These are phyloP conservation scores for Mycothermus thermophilus DNA, from an alignment of 495 filamentous ascomycete genomes.

Conservation along the genomic window DNA sequence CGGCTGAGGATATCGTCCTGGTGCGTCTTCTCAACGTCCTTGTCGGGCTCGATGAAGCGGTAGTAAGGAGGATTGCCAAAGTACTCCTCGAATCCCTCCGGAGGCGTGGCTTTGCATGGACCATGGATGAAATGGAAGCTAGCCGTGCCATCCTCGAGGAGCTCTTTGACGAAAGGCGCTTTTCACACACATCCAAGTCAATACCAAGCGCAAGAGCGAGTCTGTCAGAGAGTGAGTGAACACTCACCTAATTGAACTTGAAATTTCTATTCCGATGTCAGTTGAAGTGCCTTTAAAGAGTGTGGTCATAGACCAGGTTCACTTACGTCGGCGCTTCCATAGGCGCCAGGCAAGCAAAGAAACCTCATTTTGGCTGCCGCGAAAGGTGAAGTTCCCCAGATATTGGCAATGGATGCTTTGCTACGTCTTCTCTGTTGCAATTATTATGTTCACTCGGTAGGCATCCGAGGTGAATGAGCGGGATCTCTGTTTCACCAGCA, in stretches of 20 bases:
- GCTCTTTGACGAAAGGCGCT: slow-evolving; percentile 35
- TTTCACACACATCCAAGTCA: no score
- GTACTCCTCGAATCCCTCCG: slow-evolving; percentile 37
- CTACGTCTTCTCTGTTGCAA: no score
- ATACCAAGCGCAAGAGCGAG: no score
- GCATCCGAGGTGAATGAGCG: no score
- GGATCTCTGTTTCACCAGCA: no score
- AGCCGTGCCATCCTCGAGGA: slow-evolving; percentile 30
- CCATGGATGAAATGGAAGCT: slow-evolving; percentile 36
- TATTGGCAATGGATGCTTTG: no score
- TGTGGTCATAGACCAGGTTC: no score
- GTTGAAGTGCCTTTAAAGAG: no score
- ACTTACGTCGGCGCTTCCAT: not conserved
- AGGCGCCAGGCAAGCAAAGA: not conserved
- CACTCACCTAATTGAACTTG: slow-evolving; percentile 35
- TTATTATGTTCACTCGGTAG: no score
- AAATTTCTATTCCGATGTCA: slow-evolving; percentile 33
- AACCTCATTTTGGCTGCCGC: not conserved
- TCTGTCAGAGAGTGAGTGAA: not conserved
- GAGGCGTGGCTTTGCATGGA: slow-evolving; percentile 32
- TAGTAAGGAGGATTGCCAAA: slow-evolving; percentile 38
- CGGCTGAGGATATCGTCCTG: slow-evolving; percentile 34
- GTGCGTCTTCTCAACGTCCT: slow-evolving; percentile 24
- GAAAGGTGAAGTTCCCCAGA: no score
- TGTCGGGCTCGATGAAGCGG: slow-evolving; percentile 36